Evolutionary conservation across 2,329 filamentous ascomycete species (phyloP).

Genomic region (Xylaria sp.): DNA sequence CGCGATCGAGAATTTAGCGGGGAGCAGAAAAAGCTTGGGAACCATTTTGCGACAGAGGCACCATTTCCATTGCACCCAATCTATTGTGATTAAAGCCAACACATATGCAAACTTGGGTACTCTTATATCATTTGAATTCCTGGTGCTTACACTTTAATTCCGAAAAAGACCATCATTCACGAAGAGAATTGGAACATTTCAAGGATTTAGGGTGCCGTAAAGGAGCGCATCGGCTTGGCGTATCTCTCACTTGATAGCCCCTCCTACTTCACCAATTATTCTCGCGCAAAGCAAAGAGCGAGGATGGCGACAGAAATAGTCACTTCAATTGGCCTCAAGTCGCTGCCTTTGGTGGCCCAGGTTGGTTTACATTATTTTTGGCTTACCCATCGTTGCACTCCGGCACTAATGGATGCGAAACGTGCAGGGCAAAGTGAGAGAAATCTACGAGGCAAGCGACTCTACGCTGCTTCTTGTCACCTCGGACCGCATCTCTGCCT

Average conservation of each 20-base stretch:
- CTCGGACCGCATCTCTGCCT: constrained; percentile 92
- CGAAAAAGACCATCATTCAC: background rate
- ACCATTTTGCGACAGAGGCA: background rate
- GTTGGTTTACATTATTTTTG: constrained; percentile 17
- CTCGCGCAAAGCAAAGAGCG: background rate
- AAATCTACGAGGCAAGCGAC: constrained; percentile 79
- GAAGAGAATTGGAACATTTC: background rate
- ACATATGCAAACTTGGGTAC: background rate
- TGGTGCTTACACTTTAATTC: background rate
- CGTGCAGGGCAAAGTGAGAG: constrained; percentile 74
- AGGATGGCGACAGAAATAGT: constrained; percentile 32
- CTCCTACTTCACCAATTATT: constrained; percentile 14
- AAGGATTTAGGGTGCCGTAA: background rate
- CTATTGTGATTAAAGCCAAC: background rate
- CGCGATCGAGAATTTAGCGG: constrained; percentile 11
- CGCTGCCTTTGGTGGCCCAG: constrained; percentile 38
- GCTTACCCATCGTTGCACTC: background rate
- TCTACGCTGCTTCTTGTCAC: constrained; percentile 83
- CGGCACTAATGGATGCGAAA: constrained; percentile 8
- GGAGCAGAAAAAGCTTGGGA: constrained; percentile 7
- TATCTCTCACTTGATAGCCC: constrained; percentile 5
- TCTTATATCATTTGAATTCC: background rate
- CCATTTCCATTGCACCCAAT: background rate
- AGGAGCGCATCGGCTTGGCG: constrained; percentile 11
- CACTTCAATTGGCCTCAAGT: constrained; percentile 34